Conservation (phyloP, 1,284 basidiomycete species). For the Erythrobasidium hasegawianum region DNA sequence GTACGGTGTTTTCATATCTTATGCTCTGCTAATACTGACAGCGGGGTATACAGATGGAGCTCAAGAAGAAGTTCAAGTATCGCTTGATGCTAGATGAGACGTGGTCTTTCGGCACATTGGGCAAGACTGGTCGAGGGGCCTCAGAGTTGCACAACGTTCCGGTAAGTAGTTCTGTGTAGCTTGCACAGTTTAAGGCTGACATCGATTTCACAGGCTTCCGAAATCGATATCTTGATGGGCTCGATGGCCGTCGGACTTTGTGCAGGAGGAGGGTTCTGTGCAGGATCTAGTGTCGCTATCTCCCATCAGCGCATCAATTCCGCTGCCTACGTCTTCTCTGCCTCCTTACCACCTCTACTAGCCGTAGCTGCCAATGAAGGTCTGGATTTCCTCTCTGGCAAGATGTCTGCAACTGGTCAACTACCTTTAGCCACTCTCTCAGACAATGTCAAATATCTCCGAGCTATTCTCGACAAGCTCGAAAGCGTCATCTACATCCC, state of each 20-base stretch:
- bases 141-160: constrained; percentile 91
- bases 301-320: constrained; percentile 98
- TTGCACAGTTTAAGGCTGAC: too few species aligned
- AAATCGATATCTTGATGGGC: constrained; percentile 61
- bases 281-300: constrained; percentile 75
- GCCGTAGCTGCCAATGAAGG: constrained; percentile 81
- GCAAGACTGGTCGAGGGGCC: constrained; percentile 85
- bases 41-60: constrained; percentile 73
- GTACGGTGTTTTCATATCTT: too few species aligned
- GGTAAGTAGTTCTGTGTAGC: constrained; percentile 56
- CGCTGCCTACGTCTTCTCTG: constrained; percentile 92
- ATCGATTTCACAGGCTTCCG: constrained; percentile 51
- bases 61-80: constrained; percentile 94
- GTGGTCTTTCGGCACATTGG: constrained; percentile 87
- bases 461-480: constrained; percentile 67
- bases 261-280: constrained; percentile 90
- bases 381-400: constrained; percentile 63
- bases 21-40: too few species aligned
- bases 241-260: constrained; percentile 81
- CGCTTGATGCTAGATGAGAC: constrained; percentile 91
- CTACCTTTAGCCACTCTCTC: constrained; percentile 61
- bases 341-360: constrained; percentile 84
- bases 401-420: constrained; percentile 37
- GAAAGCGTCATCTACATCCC: constrained; percentile 77
- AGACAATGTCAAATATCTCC: constrained; percentile 73